Base-by-base conservation (phyloP, 192 early-diverging fungal species). In the Piromyces finnis region DNA sequence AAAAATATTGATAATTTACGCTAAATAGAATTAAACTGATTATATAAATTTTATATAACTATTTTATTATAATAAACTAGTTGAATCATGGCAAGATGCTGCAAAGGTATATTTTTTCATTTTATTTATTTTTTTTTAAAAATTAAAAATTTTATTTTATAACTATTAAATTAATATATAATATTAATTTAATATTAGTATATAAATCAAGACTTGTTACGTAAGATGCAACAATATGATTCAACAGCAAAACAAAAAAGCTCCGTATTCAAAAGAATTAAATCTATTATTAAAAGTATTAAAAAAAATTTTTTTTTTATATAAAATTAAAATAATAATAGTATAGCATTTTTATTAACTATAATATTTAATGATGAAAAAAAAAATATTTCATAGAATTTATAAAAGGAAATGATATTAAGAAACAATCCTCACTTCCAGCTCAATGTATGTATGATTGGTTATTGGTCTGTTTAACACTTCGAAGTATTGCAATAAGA, bases 191-290 rank as follows among this genome's bases (percentile, higher is more conserved):
- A n/a, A n/a, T n/a, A n/a, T 2, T 77, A 86, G 86, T 82, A 86
- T 28, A 79, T 90, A 26, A 91, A 87, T 81, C 68, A 80, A 80
- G 86, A 89, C 29, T 81, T 91, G 17, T 78, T 89, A 12, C 87
- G 88, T 78, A 78, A 81, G 29, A 88, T 90, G 86, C 80, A 86
- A 28, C 82, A 81, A 28, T 91, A 87, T 83, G 88, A 91, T 77
- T 88, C 88, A 30, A 91, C 88, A 5, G 88, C 86, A 0, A 35
- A 86, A 1, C 87, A 90, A 68, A 91, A 90, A 81, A 87, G 87
- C 78, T 82, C 82, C 36, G 81, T 86, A 28, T 87, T 89, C 81
- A 81, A 82, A 30, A 80, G 87, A 1, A 84, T 87, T 77, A 86
- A 89, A 79, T 41, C 80, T 68, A 84, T 91, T 1, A 59, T 91